phyloP scores from a whole-genome alignment of 2,329 filamentous ascomycete genomes.

The Penicillium paneum region DNA sequence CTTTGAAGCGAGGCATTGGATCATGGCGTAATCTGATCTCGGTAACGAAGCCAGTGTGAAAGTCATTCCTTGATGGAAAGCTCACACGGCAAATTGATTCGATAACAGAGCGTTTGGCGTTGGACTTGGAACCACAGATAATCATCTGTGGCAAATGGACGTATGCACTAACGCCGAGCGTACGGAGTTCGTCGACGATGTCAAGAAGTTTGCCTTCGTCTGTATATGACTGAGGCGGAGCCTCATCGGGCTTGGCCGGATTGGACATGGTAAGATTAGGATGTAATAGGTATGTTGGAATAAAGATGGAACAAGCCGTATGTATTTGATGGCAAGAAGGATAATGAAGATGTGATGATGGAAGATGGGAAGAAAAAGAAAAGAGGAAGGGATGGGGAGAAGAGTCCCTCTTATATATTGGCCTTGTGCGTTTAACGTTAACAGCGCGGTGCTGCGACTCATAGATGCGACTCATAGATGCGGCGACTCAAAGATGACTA shows the following conservation, averaged over 20 bases:
- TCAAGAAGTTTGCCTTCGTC: constrained; percentile 44
- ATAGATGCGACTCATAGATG: too few relatives aligned
- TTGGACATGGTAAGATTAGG: not conserved
- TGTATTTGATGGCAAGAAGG: not conserved
- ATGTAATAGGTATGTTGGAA: not conserved
- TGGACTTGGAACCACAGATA: constrained; percentile 58
- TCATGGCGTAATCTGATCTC: constrained; percentile 54
- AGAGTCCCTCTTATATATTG: not conserved
- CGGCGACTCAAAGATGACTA: not conserved
- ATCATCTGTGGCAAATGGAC: constrained; percentile 55
- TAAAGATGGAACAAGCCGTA: not conserved
- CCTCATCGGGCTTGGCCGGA: not conserved
- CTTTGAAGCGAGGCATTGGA: constrained; percentile 18
- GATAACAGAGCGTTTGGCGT: constrained; percentile 55
- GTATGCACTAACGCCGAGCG: constrained; percentile 48
- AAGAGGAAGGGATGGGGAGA: not conserved
- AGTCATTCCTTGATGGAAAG: constrained; percentile 54
- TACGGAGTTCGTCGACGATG: constrained; percentile 52
- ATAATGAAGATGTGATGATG: not conserved
- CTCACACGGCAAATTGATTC: constrained; percentile 59
- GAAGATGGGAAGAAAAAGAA: too few relatives aligned
- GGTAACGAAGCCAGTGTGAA: constrained; percentile 57
- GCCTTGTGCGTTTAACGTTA: too few relatives aligned
- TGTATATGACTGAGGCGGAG: not conserved
- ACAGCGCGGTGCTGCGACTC: not conserved